Percentiles rank a stretch among this genome's conserved stretches.
Evolutionary conservation across 2,329 filamentous ascomycete genomes (phyloP).

Genomic region (Fusarium neocosmosporiellum): DNA sequence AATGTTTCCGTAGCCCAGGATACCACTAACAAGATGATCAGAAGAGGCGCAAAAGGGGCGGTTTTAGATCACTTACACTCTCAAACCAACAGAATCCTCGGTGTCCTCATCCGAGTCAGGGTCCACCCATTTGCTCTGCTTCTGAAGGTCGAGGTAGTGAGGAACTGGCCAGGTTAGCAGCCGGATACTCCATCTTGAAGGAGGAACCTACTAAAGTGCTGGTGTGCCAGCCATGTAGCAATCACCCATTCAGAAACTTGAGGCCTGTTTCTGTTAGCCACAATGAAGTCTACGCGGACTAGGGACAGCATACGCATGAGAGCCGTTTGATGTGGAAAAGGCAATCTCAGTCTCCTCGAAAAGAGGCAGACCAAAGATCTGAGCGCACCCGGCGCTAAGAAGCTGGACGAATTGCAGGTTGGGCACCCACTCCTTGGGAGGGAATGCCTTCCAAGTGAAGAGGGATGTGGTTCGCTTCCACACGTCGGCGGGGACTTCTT

Average conservation of each 20-base stretch:
- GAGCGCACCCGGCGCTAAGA: conserved; percentile 1
- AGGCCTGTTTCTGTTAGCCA: background rate
- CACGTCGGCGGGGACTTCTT: conserved; percentile 2
- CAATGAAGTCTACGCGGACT: background rate
- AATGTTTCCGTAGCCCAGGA: conserved; percentile 65
- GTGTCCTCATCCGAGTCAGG: conserved; percentile 18
- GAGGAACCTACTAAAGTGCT: background rate
- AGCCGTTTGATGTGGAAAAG: conserved; percentile 12
- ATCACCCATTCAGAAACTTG: background rate
- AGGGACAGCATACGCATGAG: background rate
- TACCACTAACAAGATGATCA: conserved; percentile 49
- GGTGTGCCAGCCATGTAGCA: background rate
- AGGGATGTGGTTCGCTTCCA: background rate
- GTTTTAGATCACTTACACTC: conserved; percentile 2
- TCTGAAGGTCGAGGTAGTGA: conserved; percentile 24
- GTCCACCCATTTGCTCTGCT: conserved; percentile 18
- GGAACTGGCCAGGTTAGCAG: conserved; percentile 24
- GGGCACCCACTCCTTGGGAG: background rate
- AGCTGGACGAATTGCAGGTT: background rate
- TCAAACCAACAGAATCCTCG: conserved; percentile 29
- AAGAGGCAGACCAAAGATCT: conserved; percentile 3
- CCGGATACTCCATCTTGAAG: background rate
- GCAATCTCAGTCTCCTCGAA: conserved; percentile 10
- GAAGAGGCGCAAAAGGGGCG: background rate
- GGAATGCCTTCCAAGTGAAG: conserved; percentile 3